Percentiles rank a stretch among this genome's conserved stretches.
phyloP scores from a whole-genome alignment of 2,329 filamentous ascomycete species.

The Helicocarpus griseus region DNA sequence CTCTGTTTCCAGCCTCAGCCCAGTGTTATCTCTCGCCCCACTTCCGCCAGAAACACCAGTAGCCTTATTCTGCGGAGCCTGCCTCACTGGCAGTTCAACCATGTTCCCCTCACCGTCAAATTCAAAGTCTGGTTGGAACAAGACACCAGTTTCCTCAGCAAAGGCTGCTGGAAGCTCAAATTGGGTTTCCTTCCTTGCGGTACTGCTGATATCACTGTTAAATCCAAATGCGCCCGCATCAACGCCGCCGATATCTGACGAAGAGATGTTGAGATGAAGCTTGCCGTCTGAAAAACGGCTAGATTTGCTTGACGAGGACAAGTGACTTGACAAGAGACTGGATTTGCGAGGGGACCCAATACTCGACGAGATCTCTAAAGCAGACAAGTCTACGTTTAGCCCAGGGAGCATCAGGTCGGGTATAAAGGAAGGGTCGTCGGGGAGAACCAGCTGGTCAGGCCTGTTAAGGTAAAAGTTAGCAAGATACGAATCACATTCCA shows the following conservation, averaged over 20 bases:
- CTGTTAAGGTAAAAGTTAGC: slow-evolving; percentile 36
- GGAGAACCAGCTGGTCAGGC: slow-evolving; percentile 63
- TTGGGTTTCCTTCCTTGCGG: slow-evolving; percentile 22
- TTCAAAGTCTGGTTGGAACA: slow-evolving; percentile 47
- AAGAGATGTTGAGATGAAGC: slow-evolving; percentile 39
- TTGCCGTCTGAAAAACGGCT: slow-evolving; percentile 14
- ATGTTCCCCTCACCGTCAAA: slow-evolving; percentile 55
- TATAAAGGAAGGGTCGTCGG: slow-evolving; percentile 74
- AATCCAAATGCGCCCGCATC: slow-evolving; percentile 31
- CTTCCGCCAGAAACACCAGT: slow-evolving; percentile 15
- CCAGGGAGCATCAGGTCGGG: slow-evolving; percentile 54
- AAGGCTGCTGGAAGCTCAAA: slow-evolving; percentile 20
- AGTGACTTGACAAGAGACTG: slow-evolving; percentile 26
- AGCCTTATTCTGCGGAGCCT: slow-evolving; percentile 10
- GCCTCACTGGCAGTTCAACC: slow-evolving; percentile 32
- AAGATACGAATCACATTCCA: no score
- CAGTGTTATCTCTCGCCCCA: slow-evolving; percentile 29
- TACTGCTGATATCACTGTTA: slow-evolving; percentile 34
- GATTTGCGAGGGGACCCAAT: slow-evolving; percentile 23
- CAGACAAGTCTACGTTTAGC: slow-evolving; percentile 45
- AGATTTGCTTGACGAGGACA: slow-evolving; percentile 20
- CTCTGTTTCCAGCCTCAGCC: slow-evolving; percentile 35
- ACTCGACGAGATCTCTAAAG: slow-evolving; percentile 30
- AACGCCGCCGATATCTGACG: slow-evolving; percentile 36
- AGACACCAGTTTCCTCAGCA: slow-evolving; percentile 36